Evolutionary conservation across 345 rosid genomes (phyloP).

Genomic region (Camelina sativa): DNA sequence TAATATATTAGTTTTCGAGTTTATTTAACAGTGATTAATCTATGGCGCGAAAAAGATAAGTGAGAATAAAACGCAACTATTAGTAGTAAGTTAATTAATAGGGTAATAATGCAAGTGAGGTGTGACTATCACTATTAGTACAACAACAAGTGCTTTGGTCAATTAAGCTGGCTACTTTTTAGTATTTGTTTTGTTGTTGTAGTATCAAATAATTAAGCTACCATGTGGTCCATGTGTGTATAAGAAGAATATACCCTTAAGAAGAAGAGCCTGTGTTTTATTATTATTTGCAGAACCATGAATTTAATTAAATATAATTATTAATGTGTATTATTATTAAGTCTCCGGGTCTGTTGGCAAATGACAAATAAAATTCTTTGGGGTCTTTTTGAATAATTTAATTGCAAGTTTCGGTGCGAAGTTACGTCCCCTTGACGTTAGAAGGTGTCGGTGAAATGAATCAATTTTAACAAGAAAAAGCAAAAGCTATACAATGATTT

Average conservation of each 20-base stretch:
- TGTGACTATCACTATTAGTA: constrained; percentile 1
- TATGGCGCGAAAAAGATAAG: neutral
- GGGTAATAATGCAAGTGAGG: constrained; percentile 26
- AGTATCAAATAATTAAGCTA: constrained; percentile 28
- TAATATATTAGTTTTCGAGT: neutral
- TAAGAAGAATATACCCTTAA: neutral
- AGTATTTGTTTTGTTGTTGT: neutral
- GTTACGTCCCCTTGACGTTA: constrained; percentile 9
- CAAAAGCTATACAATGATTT: constrained; percentile 21
- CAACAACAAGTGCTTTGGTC: constrained; percentile 31
- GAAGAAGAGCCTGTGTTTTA: neutral
- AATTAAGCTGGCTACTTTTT: constrained; percentile 21
- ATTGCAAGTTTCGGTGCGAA: constrained; percentile 17
- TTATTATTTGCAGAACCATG: neutral
- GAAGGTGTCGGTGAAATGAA: constrained; percentile 35
- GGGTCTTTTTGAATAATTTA: neutral
- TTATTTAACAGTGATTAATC: neutral
- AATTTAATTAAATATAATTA: neutral
- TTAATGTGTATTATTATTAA: constrained; percentile 19
- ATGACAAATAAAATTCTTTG: neutral
- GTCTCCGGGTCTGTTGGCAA: constrained; percentile 24
- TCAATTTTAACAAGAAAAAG: constrained; percentile 21
- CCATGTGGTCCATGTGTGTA: constrained; percentile 42
- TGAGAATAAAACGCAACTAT: neutral
- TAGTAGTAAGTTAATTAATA: neutral